Conservation (phyloP, 1,284 basidiomycete genomes). For the Cryptococcus amylolentus region DNA sequence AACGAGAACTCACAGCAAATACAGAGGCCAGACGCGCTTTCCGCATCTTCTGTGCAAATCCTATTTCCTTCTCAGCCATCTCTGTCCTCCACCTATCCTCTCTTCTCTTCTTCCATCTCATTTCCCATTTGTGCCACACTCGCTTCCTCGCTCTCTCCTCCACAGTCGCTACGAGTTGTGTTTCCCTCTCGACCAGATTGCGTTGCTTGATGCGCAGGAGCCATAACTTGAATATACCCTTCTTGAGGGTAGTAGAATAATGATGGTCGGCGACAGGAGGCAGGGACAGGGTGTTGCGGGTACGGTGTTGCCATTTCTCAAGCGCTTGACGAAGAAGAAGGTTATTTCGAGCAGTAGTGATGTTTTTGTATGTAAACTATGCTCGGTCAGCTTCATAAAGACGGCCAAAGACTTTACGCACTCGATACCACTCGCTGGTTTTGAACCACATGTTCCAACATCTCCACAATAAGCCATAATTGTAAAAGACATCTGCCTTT, state of each 20-base stretch:
- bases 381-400: background rate
- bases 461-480: slow-evolving; percentile 38
- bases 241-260: slow-evolving; percentile 20
- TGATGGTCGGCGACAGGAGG: slow-evolving; percentile 38
- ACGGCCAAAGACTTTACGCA: slow-evolving; percentile 6
- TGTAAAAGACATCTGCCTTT: slow-evolving; percentile 39
- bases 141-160: slow-evolving; percentile 1
- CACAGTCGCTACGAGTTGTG: background rate
- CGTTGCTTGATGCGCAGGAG: slow-evolving; percentile 13
- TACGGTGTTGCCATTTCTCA: slow-evolving; percentile 27
- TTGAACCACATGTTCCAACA: slow-evolving; percentile 44
- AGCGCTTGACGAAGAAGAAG: slow-evolving; percentile 41
- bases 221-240: slow-evolving; percentile 24
- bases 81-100: slow-evolving; percentile 37
- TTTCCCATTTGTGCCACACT: slow-evolving; percentile 29
- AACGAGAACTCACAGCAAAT: too few relatives aligned
- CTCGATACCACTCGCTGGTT: slow-evolving; percentile 36
- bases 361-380: slow-evolving; percentile 37
- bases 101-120: slow-evolving; percentile 16
- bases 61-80: slow-evolving; percentile 24
- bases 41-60: slow-evolving; percentile 12
- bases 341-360: slow-evolving; percentile 34
- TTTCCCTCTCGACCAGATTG: slow-evolving; percentile 16
- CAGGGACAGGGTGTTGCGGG: slow-evolving; percentile 22
- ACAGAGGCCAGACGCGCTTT: background rate